Conservation (phyloP, 495 filamentous ascomycete genomes). For the Hypoxylon lienhwacheense region DNA sequence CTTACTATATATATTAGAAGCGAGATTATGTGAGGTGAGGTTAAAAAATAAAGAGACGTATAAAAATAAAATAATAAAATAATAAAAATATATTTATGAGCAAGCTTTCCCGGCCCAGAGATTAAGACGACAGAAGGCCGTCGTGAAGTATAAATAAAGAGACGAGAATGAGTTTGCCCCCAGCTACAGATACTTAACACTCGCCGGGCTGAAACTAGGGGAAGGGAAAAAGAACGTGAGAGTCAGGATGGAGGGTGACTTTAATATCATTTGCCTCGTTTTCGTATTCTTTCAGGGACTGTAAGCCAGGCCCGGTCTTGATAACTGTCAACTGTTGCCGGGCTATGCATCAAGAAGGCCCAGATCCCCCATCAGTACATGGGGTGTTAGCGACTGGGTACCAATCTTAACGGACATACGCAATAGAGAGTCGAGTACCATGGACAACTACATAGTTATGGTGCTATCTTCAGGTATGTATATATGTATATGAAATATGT, state of each 20-base stretch:
- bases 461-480: no score
- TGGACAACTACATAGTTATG: no score
- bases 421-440: no score
- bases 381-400: no score
- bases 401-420: conserved; percentile 11
- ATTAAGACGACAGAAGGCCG: not conserved
- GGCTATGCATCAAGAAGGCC: not conserved
- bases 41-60: not conserved
- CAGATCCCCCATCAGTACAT: no score
- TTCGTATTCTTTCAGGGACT: conserved; percentile 32
- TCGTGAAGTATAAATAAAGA: not conserved
- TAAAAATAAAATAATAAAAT: not conserved
- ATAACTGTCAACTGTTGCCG: no score
- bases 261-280: conserved; percentile 33
- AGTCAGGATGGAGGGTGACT: conserved; percentile 16
- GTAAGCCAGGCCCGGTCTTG: no score
- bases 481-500: no score
- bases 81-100: no score
- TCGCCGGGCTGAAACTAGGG: conserved; percentile 13
- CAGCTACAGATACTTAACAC: not conserved
- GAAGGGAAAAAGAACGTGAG: not conserved
- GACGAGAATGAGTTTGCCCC: conserved; percentile 1
- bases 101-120: no score
- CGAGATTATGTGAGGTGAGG: not conserved
- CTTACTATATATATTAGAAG: not conserved